Conservation (phyloP, 495 filamentous ascomycete genomes). For the Penicillium lividum region DNA sequence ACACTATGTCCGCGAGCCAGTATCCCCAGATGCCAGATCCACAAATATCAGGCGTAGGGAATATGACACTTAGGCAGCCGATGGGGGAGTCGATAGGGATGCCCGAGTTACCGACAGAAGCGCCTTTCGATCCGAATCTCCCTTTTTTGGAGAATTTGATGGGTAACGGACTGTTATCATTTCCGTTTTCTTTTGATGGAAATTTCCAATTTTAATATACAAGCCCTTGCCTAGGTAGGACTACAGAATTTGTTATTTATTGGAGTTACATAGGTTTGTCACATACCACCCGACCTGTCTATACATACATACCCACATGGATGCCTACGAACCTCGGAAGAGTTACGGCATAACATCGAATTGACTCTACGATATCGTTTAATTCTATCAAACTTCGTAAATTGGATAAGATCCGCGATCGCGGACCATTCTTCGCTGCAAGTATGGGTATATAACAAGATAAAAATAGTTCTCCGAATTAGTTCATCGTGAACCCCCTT, state of each 20-base stretch:
- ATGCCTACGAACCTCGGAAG: too few relatives aligned
- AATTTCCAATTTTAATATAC: constrained; percentile 19
- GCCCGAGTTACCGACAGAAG: constrained; percentile 10
- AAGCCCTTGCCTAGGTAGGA: too few relatives aligned
- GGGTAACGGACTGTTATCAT: constrained; percentile 38
- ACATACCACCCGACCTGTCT: neutral
- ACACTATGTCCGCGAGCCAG: constrained; percentile 6
- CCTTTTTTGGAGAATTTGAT: constrained; percentile 39
- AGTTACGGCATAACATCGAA: too few relatives aligned
- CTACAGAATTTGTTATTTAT: neutral
- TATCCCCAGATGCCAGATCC: constrained; percentile 16
- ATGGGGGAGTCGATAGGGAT: constrained; percentile 28
- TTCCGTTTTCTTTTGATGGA: constrained; percentile 35
- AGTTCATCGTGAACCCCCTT: constrained; percentile 9
- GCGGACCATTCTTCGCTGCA: neutral
- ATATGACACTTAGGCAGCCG: constrained; percentile 14
- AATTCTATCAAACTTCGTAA: neutral
- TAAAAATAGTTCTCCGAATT: neutral
- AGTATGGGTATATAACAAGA: constrained; percentile 14
- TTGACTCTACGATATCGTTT: too few relatives aligned
- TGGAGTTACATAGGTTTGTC: too few relatives aligned
- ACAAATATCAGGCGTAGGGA: constrained; percentile 17
- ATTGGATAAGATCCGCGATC: neutral
- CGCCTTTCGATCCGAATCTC: constrained; percentile 31
- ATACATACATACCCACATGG: neutral